Base-by-base conservation (phyloP, 139 green algal genomes). In the Helicosporidium sp. region DNA sequence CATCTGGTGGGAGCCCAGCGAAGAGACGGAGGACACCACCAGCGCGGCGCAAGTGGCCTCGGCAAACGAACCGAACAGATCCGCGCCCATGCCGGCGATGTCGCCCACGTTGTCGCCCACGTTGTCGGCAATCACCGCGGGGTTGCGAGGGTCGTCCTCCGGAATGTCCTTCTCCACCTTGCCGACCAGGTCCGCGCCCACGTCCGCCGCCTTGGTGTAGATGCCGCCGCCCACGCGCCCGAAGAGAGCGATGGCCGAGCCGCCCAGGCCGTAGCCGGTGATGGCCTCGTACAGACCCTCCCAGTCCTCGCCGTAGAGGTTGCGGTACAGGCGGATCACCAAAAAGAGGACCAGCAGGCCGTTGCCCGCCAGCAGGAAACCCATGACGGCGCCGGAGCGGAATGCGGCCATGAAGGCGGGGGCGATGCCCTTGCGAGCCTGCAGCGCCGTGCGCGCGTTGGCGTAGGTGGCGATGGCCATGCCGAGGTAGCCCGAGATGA, bases 41-140 rank as follows among this genome's bases (percentile, higher is more conserved):
- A 96, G 79, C 0, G 87, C 87, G 19, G 87, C 87, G 64, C 86
- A 96, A 24, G 86, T 93, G 45, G 81, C 76, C 73, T 96, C 87
- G 27, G 82, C 87, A 49, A 96, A 94, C 10, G 82, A 93, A 43
- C 87, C 87, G 45, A 97, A 97, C 48, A 97, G 75, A 51, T 97
- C 87, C 39, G 87, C 80, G 37, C 87, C 87, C 87, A 97, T 97
- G 54, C 87, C 87, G 40, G 87, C 87, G 57, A 97, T 94, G 65
- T 97, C 87, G 36, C 87, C 87, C 24, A 97, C 87, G 51, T 96
- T 97, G 77, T 97, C 87, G 45, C 87, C 87, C 36, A 97, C 87
- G 49, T 96, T 97, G 64, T 96, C 87, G 45, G 84, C 84, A 74
- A 96, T 94, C 19, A 92, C 83, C 26, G 87, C 89, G 41, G 89